Evolutionary conservation across 2,329 filamentous ascomycete species (phyloP).

Genomic region (Cercospora sp.): DNA sequence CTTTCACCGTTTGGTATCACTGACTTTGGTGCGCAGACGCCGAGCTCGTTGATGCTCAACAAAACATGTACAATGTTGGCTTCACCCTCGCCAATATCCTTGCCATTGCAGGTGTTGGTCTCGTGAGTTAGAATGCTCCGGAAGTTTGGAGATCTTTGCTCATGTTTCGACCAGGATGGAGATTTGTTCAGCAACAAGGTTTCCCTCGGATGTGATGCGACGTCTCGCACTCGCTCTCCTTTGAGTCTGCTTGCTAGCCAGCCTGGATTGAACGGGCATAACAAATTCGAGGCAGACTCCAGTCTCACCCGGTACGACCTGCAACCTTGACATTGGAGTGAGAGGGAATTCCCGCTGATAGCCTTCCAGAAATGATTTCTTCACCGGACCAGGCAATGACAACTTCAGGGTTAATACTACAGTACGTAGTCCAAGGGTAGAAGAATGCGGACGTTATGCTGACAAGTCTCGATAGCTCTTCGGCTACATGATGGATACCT

Average conservation of each 20-base stretch:
- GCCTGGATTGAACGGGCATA: slow-evolving; percentile 45
- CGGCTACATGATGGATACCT: slow-evolving; percentile 40
- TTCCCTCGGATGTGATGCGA: slow-evolving; percentile 46
- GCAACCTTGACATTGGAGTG: not conserved
- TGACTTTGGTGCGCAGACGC: slow-evolving; percentile 28
- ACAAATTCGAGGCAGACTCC: slow-evolving; percentile 45
- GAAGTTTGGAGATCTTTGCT: not conserved
- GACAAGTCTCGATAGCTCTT: slow-evolving; percentile 34
- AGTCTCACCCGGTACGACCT: slow-evolving; percentile 35
- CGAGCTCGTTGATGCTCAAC: slow-evolving; percentile 45
- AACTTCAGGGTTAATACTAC: slow-evolving; percentile 46
- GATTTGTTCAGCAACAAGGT: slow-evolving; percentile 40
- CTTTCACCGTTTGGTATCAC: not conserved
- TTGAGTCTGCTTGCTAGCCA: slow-evolving; percentile 37
- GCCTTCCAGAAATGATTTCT: slow-evolving; percentile 39
- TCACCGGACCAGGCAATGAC: slow-evolving; percentile 37
- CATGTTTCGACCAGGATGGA: slow-evolving; percentile 12
- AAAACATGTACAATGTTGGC: slow-evolving; percentile 47
- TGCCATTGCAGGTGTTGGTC: slow-evolving; percentile 32
- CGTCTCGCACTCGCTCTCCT: slow-evolving; percentile 40
- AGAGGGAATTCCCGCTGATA: not conserved
- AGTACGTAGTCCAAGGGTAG: not conserved
- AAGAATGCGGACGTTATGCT: not conserved
- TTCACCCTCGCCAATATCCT: slow-evolving; percentile 43
- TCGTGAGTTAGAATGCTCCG: slow-evolving; percentile 12